These are phyloP conservation scores for Polysphondylium violaceum DNA, from an alignment of 78 protist genomes.

Conservation along the genomic window DNA sequence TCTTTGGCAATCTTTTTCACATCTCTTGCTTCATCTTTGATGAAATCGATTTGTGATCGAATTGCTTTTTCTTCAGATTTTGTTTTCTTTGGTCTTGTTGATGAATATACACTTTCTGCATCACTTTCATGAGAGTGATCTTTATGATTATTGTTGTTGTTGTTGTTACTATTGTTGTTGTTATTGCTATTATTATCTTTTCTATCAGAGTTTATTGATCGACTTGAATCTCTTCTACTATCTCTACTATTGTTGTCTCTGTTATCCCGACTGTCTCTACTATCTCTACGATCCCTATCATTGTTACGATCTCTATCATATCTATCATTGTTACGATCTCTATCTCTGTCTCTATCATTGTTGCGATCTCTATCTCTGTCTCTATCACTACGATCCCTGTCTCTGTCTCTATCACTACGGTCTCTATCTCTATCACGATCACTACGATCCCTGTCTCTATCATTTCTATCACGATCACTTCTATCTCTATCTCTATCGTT, in stretches of 20 bases:
- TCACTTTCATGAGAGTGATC: not conserved
- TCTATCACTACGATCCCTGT: slow-evolving; percentile 33
- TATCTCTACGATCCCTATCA: not conserved
- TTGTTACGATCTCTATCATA: not conserved
- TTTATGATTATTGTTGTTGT: slow-evolving; percentile 9
- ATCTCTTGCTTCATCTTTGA: slow-evolving; percentile 19
- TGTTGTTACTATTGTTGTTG: not conserved
- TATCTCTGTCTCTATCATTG: slow-evolving; percentile 29
- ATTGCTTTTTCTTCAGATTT: slow-evolving; percentile 35
- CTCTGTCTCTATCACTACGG: slow-evolving; percentile 15
- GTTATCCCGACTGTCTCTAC: not conserved
- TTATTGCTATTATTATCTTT: slow-evolving; percentile 8
- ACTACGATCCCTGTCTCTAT: slow-evolving; percentile 19
- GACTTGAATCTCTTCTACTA: too few relatives aligned
- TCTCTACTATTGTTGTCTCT: slow-evolving; percentile 5
- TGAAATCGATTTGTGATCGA: slow-evolving; percentile 16
- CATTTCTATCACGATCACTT: slow-evolving; percentile 12
- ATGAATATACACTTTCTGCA: not conserved
- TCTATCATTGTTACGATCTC: slow-evolving; percentile 12
- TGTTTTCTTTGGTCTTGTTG: slow-evolving; percentile 13
- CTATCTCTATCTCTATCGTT: not conserved
- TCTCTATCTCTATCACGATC: not conserved
- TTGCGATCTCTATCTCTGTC: slow-evolving; percentile 7
- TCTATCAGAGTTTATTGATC: not conserved
- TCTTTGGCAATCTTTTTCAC: slow-evolving; percentile 30